Conservation (phyloP, 2,329 filamentous ascomycete genomes). For the Cordyceps cateniannulata region DNA sequence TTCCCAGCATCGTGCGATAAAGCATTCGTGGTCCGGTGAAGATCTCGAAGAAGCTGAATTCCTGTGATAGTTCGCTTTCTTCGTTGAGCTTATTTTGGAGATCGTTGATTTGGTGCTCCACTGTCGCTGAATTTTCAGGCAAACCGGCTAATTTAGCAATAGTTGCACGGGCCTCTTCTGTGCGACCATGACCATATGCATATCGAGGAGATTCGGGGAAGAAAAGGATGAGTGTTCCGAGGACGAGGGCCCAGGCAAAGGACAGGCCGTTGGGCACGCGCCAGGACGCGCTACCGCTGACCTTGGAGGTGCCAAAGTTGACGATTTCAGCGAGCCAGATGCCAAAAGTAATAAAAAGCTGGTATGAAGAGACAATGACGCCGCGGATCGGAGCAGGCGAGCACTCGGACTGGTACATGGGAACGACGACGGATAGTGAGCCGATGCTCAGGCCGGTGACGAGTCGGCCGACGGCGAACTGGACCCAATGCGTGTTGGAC, state of each 20-base stretch:
- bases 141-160: slow-evolving; percentile 42
- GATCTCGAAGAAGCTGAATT: slow-evolving; percentile 50
- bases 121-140: slow-evolving; percentile 29
- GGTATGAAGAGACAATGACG: slow-evolving; percentile 57
- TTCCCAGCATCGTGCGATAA: slow-evolving; percentile 56
- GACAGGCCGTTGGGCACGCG: slow-evolving; percentile 54
- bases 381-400: slow-evolving; percentile 59
- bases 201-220: slow-evolving; percentile 50
- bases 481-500: slow-evolving; percentile 50
- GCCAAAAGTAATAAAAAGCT: slow-evolving; percentile 63
- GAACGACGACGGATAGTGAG: slow-evolving; percentile 55
- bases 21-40: slow-evolving; percentile 62
- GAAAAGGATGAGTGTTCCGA: slow-evolving; percentile 43
- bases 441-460: slow-evolving; percentile 63
- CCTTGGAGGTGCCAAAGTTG: slow-evolving; percentile 52
- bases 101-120: slow-evolving; percentile 43
- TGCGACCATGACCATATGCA: slow-evolving; percentile 39
- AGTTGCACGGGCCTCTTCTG: slow-evolving; percentile 40
- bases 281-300: slow-evolving; percentile 48
- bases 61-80: slow-evolving; percentile 37
- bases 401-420: slow-evolving; percentile 64
- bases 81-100: slow-evolving; percentile 45
- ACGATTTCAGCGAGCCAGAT: slow-evolving; percentile 54
- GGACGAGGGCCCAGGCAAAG: slow-evolving; percentile 47
- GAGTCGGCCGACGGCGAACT: slow-evolving; percentile 58